Conservation (phyloP, 2,329 filamentous ascomycete genomes). For the Ophiosphaerella narmari region DNA sequence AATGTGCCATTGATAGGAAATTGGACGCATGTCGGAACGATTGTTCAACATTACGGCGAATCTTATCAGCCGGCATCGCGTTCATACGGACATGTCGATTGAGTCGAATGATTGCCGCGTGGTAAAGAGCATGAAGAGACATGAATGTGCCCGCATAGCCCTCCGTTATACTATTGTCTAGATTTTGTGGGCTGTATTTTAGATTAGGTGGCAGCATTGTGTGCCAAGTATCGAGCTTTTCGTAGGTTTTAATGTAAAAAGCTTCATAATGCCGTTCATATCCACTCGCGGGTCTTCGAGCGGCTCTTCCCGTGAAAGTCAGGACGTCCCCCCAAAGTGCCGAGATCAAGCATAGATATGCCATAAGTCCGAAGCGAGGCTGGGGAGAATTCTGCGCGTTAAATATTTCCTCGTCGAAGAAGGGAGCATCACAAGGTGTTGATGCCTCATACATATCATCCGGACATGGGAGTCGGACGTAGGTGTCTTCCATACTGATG, state of each 20-base stretch:
- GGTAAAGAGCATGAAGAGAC: constrained; percentile 69
- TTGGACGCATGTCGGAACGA: constrained; percentile 33
- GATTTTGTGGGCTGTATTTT: constrained; percentile 60
- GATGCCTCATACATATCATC: constrained; percentile 66
- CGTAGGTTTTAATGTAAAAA: constrained; percentile 59
- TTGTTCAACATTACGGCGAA: constrained; percentile 38
- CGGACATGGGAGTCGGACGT: constrained; percentile 68
- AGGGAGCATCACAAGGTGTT: constrained; percentile 60
- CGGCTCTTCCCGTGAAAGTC: constrained; percentile 61
- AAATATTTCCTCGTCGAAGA: constrained; percentile 62
- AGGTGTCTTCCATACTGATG: constrained; percentile 68
- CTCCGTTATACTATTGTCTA: constrained; percentile 59
- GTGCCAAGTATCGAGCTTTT: constrained; percentile 63
- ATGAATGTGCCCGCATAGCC: constrained; percentile 64
- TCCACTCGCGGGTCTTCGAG: constrained; percentile 50
- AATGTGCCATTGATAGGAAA: constrained; percentile 42
- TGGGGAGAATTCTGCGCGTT: constrained; percentile 36
- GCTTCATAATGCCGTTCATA: constrained; percentile 55
- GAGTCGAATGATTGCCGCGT: constrained; percentile 66
- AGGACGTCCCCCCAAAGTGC: constrained; percentile 70
- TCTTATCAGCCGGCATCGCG: constrained; percentile 31
- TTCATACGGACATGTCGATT: constrained; percentile 59
- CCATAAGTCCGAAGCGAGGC: constrained; percentile 56
- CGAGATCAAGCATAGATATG: constrained; percentile 65
- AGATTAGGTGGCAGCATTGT: constrained; percentile 61